phyloP scores from a whole-genome alignment of 805 yeast genomes.

The Candida hungchunana region DNA sequence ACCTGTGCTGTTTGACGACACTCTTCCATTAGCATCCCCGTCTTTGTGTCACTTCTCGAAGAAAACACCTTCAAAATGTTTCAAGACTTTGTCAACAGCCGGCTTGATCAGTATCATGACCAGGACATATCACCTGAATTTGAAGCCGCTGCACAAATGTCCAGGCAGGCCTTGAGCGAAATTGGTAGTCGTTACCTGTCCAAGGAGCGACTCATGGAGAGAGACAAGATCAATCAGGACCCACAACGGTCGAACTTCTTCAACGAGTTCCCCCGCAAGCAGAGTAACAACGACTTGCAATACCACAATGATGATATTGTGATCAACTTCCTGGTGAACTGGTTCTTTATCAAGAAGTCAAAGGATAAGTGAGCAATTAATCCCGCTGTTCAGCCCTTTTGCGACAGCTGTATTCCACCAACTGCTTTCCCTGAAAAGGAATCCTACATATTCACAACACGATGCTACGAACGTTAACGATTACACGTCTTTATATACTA shows the following conservation, averaged over 20 bases:
- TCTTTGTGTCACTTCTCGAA: not conserved
- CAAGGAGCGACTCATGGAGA: conserved; percentile 15
- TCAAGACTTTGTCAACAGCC: conserved; percentile 19
- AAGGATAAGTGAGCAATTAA: conserved; percentile 7
- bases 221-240: conserved; percentile 16
- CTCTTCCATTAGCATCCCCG: not conserved
- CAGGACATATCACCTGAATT: conserved; percentile 9
- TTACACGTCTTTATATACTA: too few relatives aligned
- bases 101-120: conserved; percentile 16
- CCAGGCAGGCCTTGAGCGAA: conserved; percentile 1
- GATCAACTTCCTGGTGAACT: conserved; percentile 24
- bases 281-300: conserved; percentile 25
- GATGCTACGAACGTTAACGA: conserved; percentile 4
- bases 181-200: conserved; percentile 6
- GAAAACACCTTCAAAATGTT: conserved; percentile 11
- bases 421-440: too few relatives aligned
- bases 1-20: too few relatives aligned
- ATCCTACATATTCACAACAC: not conserved
- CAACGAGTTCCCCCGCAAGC: conserved; percentile 27
- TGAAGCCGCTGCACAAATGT: conserved; percentile 1
- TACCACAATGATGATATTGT: conserved; percentile 28
- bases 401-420: too few relatives aligned
- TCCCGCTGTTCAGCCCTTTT: too few relatives aligned
- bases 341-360: conserved; percentile 21
- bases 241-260: conserved; percentile 20